Percentiles rank a stretch among this genome's conserved stretches.
phyloP scores from a whole-genome alignment of 1,284 basidiomycete species.

The Ganoderma leucocontextum region DNA sequence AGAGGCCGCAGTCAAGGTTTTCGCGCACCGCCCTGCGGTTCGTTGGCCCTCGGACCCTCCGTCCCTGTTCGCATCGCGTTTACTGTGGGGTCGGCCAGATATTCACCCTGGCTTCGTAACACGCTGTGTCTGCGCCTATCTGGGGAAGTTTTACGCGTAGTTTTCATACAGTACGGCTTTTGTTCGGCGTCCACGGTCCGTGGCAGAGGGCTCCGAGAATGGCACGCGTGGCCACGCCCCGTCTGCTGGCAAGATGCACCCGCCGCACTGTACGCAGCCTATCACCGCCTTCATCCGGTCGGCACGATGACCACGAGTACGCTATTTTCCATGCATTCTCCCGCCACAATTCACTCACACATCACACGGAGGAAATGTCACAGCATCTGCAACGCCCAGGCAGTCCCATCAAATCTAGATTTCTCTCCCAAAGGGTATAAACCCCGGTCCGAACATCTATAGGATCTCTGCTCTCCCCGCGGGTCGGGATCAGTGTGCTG shows the following conservation, averaged over 20 bases:
- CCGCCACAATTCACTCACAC: neutral
- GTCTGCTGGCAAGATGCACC: neutral
- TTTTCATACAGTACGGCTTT: neutral
- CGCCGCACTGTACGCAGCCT: neutral
- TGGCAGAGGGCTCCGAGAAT: neutral
- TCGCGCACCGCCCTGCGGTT: neutral
- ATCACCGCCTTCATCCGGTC: neutral
- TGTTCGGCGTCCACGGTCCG: constrained; percentile 5
- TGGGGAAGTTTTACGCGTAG: neutral
- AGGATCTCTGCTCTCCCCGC: neutral
- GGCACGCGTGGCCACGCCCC: neutral
- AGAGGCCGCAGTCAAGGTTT: neutral
- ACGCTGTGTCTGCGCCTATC: neutral
- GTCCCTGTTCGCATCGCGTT: neutral
- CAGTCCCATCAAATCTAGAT: neutral
- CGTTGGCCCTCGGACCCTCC: neutral
- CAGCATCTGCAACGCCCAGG: neutral
- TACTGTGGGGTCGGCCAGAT: neutral
- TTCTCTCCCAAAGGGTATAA: neutral
- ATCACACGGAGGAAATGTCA: neutral
- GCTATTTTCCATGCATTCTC: neutral
- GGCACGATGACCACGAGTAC: neutral
- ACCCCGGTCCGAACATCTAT: neutral
- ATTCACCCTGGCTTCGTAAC: neutral
- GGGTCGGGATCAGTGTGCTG: neutral